Percentiles rank a stretch among this genome's conserved stretches.
Conservation (phyloP, 2,329 filamentous ascomycete genomes). For the Hypoxylon sp. region DNA sequence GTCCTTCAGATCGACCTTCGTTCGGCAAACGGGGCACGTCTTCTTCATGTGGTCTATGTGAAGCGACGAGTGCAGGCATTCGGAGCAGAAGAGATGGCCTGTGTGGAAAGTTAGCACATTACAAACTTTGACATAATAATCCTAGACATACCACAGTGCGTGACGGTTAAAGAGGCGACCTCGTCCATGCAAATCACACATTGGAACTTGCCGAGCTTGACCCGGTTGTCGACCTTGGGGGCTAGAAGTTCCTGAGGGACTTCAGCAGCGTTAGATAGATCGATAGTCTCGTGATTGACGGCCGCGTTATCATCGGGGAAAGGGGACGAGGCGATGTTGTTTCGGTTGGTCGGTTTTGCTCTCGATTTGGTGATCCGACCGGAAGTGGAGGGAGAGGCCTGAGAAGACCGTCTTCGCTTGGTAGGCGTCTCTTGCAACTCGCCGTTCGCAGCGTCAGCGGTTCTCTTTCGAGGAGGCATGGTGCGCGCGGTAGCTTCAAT, state of each 20-base stretch:
- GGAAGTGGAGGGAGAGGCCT: slow-evolving; percentile 29
- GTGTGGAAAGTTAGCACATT: slow-evolving; percentile 32
- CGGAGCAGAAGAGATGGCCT: slow-evolving; percentile 72
- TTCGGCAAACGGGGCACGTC: slow-evolving; percentile 70
- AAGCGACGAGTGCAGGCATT: slow-evolving; percentile 68
- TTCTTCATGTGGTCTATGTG: slow-evolving; percentile 64
- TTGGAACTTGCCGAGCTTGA: slow-evolving; percentile 65
- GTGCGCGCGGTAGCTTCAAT: slow-evolving; percentile 35
- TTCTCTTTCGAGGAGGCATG: slow-evolving; percentile 42
- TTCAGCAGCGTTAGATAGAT: slow-evolving; percentile 55
- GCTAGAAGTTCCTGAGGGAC: slow-evolving; percentile 55
- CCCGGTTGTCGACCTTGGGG: slow-evolving; percentile 57
- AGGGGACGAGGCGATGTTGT: slow-evolving; percentile 34
- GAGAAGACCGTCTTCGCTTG: slow-evolving; percentile 39
- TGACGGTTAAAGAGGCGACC: slow-evolving; percentile 65
- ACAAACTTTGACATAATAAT: neutral
- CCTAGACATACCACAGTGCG: slow-evolving; percentile 68
- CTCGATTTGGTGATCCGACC: slow-evolving; percentile 34
- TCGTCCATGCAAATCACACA: slow-evolving; percentile 75
- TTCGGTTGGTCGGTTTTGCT: slow-evolving; percentile 44
- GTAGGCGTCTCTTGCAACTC: slow-evolving; percentile 3
- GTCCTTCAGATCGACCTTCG: slow-evolving; percentile 62
- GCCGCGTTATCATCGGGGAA: slow-evolving; percentile 43
- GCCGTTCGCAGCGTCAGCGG: slow-evolving; percentile 12
- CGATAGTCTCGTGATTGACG: slow-evolving; percentile 47